Conservation (phyloP, 1,139 yeast species). For the Candida tropicalis region DNA sequence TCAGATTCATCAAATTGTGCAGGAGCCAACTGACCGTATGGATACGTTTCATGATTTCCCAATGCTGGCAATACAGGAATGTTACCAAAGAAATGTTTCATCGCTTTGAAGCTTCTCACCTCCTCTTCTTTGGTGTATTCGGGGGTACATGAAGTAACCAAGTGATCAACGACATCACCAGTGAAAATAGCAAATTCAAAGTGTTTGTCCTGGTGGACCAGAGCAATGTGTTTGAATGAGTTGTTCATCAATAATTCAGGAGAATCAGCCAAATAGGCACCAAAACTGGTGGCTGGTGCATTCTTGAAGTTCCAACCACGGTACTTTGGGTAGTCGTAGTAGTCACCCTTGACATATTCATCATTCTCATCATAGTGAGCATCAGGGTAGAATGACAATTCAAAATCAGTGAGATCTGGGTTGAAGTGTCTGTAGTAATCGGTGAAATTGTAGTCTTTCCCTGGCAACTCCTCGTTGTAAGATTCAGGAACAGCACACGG, state of each 20-base stretch:
- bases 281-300: slow-evolving; percentile 61
- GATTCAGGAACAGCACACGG: slow-evolving; percentile 53
- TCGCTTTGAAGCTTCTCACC: background rate
- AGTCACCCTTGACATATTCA: slow-evolving; percentile 41
- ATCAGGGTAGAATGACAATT: slow-evolving; percentile 18
- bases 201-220: slow-evolving; percentile 32
- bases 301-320: slow-evolving; percentile 45
- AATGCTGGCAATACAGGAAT: slow-evolving; percentile 2
- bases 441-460: slow-evolving; percentile 37
- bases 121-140: slow-evolving; percentile 2
- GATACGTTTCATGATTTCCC: slow-evolving; percentile 1
- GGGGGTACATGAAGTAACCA: background rate
- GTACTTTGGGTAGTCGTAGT: slow-evolving; percentile 37
- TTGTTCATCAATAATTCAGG: slow-evolving; percentile 62
- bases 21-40: slow-evolving; percentile 1
- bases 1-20: background rate
- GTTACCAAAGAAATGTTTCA: slow-evolving; percentile 2
- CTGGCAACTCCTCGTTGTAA: slow-evolving; percentile 32
- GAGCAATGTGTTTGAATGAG: slow-evolving; percentile 49
- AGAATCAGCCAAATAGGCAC: slow-evolving; percentile 64
- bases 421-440: slow-evolving; percentile 22
- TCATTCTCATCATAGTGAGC: slow-evolving; percentile 36
- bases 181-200: slow-evolving; percentile 68
- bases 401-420: slow-evolving; percentile 29
- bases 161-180: slow-evolving; percentile 69